Evolutionary conservation across 331 rosid genomes (phyloP), one percentile per base, ranked within the genome.

Genomic region (Spiraea crenata): DNA sequence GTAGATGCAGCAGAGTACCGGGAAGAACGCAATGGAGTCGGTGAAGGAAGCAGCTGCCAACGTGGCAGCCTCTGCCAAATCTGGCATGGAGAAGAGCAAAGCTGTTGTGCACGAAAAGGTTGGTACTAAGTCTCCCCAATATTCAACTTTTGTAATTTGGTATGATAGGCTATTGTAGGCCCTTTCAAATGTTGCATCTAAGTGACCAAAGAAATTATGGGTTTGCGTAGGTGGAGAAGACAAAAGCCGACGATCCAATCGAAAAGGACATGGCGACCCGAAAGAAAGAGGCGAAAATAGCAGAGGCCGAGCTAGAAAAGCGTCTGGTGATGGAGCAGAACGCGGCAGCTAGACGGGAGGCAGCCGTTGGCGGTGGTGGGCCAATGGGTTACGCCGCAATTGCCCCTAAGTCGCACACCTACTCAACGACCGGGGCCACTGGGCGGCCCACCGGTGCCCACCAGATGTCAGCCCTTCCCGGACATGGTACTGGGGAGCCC

Each of bases 71-170:
- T 84, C 96, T 7, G 98, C 98, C 15, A 84, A 59, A 37, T 70
- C 89, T 39, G 88, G 98, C 71, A 74, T 81, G 98, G 89, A 89
- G 45, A 92, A 89, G 60, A 84, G 87, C 81, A 89, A 87, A 39
- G 96, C 93, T 77, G 57, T 80, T 1, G 67, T 82, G 6, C 89
- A 87, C 35, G 98, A 92, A 66, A 92, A 89, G 98, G 98, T 91
- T 25, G 1, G 31, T 25, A 25, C 1, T 25, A 25, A 25, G 1
- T 25, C 31, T 25, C 31, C 31, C 31, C 31, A 25, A 25, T 25
- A 25, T 0, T 25, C 1, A 25, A 25, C 31, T 25, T 25, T 25
- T 25, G 31, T 25, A 25, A 25, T 25, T 25, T 25, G 31, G 31
- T 25, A 25, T 25, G 31, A 25, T 25, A 25, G 31, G 31, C 31